These are phyloP conservation scores for Dichotomopilus funicola DNA, from an alignment of 2,329 filamentous ascomycete species.

Conservation along the genomic window DNA sequence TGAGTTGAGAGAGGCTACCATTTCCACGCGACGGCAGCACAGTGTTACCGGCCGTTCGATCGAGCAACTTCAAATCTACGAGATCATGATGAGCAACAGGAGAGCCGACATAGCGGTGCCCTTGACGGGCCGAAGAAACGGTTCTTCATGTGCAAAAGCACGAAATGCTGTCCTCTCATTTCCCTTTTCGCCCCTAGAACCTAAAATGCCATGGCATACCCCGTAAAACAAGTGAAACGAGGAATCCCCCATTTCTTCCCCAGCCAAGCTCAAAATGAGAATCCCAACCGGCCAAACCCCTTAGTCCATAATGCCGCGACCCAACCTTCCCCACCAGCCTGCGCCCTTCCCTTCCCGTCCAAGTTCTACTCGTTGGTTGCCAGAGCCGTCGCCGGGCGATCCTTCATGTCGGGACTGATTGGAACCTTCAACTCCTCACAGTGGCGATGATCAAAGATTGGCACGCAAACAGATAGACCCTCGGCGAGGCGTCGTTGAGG, in stretches of 20 bases:
- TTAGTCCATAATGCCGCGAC: slow-evolving; percentile 2
- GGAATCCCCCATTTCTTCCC: slow-evolving; percentile 12
- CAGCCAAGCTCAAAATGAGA: slow-evolving; percentile 17
- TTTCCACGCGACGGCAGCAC: too few species aligned
- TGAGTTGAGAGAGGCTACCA: too few species aligned
- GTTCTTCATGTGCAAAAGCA: slow-evolving; percentile 11
- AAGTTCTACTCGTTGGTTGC: background rate
- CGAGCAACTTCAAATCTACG: too few species aligned
- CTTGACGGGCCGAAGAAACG: too few species aligned
- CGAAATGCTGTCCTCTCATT: slow-evolving; percentile 21
- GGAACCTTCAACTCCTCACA: background rate
- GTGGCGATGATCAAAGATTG: background rate
- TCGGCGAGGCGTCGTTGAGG: background rate
- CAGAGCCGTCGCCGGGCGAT: background rate
- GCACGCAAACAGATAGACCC: background rate
- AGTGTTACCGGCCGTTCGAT: too few species aligned
- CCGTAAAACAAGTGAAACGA: slow-evolving; percentile 18
- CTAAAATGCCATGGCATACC: slow-evolving; percentile 25
- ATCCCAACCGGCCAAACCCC: slow-evolving; percentile 13
- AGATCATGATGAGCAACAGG: too few species aligned
- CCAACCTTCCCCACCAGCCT: slow-evolving; percentile 2
- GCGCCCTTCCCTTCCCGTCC: slow-evolving; percentile 1
- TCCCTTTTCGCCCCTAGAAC: slow-evolving; percentile 23
- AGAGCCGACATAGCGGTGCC: too few species aligned
- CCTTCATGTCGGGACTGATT: slow-evolving; percentile 2